Evolutionary conservation across 2,329 filamentous ascomycete genomes (phyloP).

Genomic region (Aspergillus carbonarius): DNA sequence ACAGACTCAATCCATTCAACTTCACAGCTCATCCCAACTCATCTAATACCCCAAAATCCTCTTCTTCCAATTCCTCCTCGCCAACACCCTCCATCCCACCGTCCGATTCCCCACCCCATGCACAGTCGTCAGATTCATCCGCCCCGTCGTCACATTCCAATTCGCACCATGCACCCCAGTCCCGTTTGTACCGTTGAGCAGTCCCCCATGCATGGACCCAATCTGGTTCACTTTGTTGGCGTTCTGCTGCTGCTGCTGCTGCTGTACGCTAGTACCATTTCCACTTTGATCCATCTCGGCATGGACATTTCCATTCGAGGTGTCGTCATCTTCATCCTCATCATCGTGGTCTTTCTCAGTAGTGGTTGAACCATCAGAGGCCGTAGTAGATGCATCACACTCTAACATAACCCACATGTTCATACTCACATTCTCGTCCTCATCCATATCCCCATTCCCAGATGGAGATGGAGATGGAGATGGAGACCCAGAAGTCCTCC

Average conservation of each 20-base stretch:
- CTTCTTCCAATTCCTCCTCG: not conserved
- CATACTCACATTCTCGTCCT: conserved; percentile 14
- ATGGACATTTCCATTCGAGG: not conserved
- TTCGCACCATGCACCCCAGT: not conserved
- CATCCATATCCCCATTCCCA: conserved; percentile 27
- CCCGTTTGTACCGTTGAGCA: not conserved
- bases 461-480: conserved; percentile 4
- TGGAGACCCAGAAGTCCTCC: too few relatives aligned
- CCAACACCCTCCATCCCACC: not conserved
- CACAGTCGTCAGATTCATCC: not conserved
- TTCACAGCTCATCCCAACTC: not conserved
- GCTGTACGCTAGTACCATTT: not conserved
- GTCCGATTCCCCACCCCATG: not conserved
- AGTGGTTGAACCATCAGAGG: not conserved
- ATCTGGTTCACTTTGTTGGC: not conserved
- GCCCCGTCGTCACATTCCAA: not conserved
- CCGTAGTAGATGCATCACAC: conserved; percentile 17
- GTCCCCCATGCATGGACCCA: not conserved
- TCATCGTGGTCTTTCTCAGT: conserved; percentile 11
- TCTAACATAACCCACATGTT: conserved; percentile 32
- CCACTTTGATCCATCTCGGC: not conserved
- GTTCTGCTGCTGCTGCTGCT: not conserved
- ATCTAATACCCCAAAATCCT: not conserved
- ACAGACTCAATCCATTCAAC: too few relatives aligned
- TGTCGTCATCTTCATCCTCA: not conserved